These are phyloP conservation scores for Russula lepida DNA, from an alignment of 768 basidiomycete species.

Conservation along the genomic window DNA sequence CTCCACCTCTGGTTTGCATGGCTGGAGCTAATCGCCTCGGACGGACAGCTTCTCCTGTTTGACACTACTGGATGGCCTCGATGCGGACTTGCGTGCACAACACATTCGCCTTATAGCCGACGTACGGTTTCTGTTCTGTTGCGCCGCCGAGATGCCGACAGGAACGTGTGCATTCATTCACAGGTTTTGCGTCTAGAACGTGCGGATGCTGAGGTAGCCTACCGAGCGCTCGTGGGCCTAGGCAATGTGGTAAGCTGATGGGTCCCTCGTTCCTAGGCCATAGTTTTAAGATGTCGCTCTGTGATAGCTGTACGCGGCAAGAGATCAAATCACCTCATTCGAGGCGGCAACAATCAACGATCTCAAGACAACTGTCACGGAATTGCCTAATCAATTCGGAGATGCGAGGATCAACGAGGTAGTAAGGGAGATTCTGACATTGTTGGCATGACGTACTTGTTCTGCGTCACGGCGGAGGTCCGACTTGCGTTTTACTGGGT, in stretches of 20 bases:
- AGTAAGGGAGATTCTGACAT: slow-evolving; percentile 38
- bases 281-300: slow-evolving; percentile 2
- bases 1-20: background rate
- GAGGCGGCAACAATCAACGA: slow-evolving; percentile 34
- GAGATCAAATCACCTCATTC: slow-evolving; percentile 30
- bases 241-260: slow-evolving; percentile 54
- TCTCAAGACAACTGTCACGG: slow-evolving; percentile 33
- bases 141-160: slow-evolving; percentile 3
- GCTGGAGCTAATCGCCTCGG: slow-evolving; percentile 8
- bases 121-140: slow-evolving; percentile 30
- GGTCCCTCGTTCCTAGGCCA: slow-evolving; percentile 1
- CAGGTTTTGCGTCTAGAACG: slow-evolving; percentile 38
- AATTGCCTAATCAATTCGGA: slow-evolving; percentile 39
- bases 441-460: slow-evolving; percentile 32
- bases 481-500: background rate
- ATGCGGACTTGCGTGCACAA: slow-evolving; percentile 32
- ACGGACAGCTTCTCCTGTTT: slow-evolving; percentile 58
- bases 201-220: slow-evolving; percentile 62
- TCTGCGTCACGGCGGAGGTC: background rate
- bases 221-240: slow-evolving; percentile 62
- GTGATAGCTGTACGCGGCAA: slow-evolving; percentile 43
- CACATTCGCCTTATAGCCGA: slow-evolving; percentile 39
- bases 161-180: background rate
- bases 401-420: slow-evolving; percentile 54
- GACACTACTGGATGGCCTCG: slow-evolving; percentile 36